Base-by-base conservation (phyloP, 148 eudicot genomes). In the Heliamphora exappendiculata region DNA sequence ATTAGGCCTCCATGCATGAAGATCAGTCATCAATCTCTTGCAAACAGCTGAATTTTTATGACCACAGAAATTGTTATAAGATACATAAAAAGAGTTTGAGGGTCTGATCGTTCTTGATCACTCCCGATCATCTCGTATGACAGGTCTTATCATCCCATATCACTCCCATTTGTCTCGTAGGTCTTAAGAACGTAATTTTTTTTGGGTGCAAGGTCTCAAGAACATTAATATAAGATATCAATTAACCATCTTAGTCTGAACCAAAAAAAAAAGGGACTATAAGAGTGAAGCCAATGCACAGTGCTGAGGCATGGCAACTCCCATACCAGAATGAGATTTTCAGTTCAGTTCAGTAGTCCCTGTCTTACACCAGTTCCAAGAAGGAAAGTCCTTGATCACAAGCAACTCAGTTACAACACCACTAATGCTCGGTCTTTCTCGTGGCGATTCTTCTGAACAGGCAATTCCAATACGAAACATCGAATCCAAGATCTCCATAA, bases 401-500 rank as follows among this genome's bases (percentile, higher is more conserved):
- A 11, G 39, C 68, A 74, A 44, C 77, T 74, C 36, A 42, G 67
- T 31, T 19, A 44, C 55, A 42, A 42, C 68, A 60, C 60, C 55
- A 28, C 54, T 34, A 20, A 60, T 44, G 41, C 44, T 42, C 5
- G 36, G 24, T n/a, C 55, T 51, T 0, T 58, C 76, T 7, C 39
- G 7, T 0, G 68, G 54, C 1, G 39, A 59, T 39, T 59, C 77
- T 74, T 36, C 77, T 16, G 68, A 74, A 60, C 77, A 74, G 3
- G 29, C 36, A 29, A 74, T 41, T 59, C 53, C 76, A 59, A 42
- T 59, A 11, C 17, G 54, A 28, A 74, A 44, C 4, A 28, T 45
- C 12, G 54, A 29, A 60, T n/a, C 31, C 66, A 59, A 5, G 24
- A 12, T 11, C 33, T 74, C 67, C 5, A 20, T 45, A 42, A 60